Base-by-base conservation (phyloP, 441 rosid genomes). In the Viola pubescens region DNA sequence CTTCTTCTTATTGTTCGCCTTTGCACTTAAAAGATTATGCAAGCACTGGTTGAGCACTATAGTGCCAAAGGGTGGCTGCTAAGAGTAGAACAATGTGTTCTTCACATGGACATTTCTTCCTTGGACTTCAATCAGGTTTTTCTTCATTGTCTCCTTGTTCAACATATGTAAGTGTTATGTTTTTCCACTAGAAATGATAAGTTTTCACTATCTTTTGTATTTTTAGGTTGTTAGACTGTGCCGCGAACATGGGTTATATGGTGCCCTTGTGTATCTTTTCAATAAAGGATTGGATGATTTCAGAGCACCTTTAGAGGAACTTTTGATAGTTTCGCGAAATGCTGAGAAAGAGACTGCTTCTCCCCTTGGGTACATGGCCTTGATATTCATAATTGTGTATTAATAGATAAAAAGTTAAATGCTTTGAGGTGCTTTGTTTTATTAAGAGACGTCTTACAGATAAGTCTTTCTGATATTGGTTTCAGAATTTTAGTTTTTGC, bases 101-200 rank as follows among this genome's bases (percentile, higher is more conserved):
- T 94, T 75, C 99, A 90, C 82, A 94, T 94, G 99, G 88, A 94
- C 66, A 94, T 94, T 67, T 88, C 97, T 62, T 94, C 99, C 64
- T 79, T 94, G 82, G 97, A 94, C 79, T 94, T 94, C 70, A 90
- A 94, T 80, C 99, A 90, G 97, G 99, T 94, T 39, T 58, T 52
- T 51, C 5, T 63, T 55, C 14, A 70, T 40, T 68, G 52, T 38
- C 73, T 69, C 61, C 67, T 65, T 65, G 42, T 52, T 67, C 50
- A 54, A 51, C 50, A 59, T 58, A 46, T 62, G 60, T 48, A 41
- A 66, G 63, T 60, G 56, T 64, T 61, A 56, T 56, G 41, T 61
- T 55, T 69, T 70, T 9, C 56, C 34, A 38, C 34, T 48, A 11
- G 59, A 5, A 41, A 39, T 1, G 34, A 10, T 57, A 41, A 56